These are phyloP conservation scores for Metschnikowia rubicola DNA, from an alignment of 805 yeast genomes.

Conservation along the genomic window DNA sequence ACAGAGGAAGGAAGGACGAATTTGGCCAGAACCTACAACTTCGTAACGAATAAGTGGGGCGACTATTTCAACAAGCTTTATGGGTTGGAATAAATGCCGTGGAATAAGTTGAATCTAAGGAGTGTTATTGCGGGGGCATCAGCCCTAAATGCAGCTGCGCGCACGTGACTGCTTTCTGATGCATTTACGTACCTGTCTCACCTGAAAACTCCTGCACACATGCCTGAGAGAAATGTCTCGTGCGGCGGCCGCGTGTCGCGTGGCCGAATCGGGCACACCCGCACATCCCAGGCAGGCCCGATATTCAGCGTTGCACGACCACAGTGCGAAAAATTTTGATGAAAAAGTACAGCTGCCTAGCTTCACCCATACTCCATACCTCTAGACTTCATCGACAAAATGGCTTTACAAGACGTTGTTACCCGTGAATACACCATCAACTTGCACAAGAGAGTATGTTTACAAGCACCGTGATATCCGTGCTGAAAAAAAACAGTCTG, in stretches of 20 bases:
- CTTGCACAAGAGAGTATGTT: constrained; percentile 97
- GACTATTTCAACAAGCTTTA: constrained; percentile 30
- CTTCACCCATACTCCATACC: constrained; percentile 3
- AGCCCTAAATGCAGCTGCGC: neutral
- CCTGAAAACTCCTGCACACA: neutral
- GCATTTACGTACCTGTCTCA: neutral
- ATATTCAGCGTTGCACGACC: constrained; percentile 14
- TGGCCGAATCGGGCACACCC: neutral
- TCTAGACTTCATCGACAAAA: constrained; percentile 37
- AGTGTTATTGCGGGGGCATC: neutral
- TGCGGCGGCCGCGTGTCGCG: neutral
- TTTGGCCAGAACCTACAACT: constrained; percentile 15
- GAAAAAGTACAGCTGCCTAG: constrained; percentile 12
- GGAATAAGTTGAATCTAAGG: too few species aligned
- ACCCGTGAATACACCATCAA: constrained; percentile 99
- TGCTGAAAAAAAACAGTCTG: neutral
- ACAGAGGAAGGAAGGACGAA: neutral
- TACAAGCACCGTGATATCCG: neutral
- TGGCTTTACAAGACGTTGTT: constrained; percentile 97
- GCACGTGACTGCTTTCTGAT: constrained; percentile 1
- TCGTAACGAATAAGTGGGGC: constrained; percentile 25
- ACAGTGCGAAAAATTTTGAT: constrained; percentile 17
- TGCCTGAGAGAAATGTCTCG: neutral
- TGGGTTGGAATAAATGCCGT: constrained; percentile 27
- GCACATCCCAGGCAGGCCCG: neutral